Conservation (phyloP, 441 rosid species). For the Arabidopsis hybrid region DNA sequence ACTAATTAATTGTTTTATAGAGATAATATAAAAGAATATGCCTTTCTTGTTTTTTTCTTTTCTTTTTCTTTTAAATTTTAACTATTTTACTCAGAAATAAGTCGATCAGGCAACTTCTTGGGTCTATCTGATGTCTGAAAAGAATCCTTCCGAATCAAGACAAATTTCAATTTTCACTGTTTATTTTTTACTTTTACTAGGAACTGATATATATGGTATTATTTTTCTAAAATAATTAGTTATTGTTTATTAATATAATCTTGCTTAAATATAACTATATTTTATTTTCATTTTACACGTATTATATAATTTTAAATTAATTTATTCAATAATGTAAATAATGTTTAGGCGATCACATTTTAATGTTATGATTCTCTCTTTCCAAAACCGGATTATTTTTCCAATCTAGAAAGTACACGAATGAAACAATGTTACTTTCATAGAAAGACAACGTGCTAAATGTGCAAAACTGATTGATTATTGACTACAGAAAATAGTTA, state of each 20-base stretch:
- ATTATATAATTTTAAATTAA: neutral
- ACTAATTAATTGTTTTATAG: conserved; percentile 4
- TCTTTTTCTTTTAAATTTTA: no score
- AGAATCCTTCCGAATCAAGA: conserved; percentile 24
- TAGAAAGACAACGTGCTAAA: neutral
- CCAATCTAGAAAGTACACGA: neutral
- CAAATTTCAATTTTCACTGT: conserved; percentile 34
- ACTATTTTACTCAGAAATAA: neutral
- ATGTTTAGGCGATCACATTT: neutral
- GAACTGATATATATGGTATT: neutral
- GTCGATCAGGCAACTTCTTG: conserved; percentile 18
- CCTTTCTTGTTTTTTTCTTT: neutral
- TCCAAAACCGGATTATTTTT: neutral
- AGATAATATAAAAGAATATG: neutral
- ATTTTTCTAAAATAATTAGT: neutral
- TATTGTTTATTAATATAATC: neutral
- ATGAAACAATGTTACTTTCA: neutral
- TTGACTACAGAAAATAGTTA: neutral
- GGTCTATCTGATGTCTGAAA: conserved; percentile 14
- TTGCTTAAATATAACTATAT: neutral
- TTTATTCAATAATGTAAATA: no score
- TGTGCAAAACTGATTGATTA: neutral
- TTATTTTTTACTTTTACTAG: neutral
- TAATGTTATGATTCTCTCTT: neutral
- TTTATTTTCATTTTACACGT: neutral